Evolutionary conservation across 2,329 filamentous ascomycete genomes (phyloP).

Genomic region (Endoconidiophora polonica): DNA sequence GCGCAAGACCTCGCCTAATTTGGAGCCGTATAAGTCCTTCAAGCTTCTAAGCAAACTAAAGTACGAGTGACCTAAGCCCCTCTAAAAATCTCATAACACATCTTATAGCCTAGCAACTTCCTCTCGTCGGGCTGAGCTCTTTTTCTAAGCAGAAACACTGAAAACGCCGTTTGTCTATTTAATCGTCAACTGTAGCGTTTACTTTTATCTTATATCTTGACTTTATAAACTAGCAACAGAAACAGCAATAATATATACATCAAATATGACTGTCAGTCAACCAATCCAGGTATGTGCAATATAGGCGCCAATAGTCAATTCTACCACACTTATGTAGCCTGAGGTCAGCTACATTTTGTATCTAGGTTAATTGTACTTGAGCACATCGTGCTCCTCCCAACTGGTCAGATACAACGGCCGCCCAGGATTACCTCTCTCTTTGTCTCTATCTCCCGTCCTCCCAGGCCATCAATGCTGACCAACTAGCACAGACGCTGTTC

Average conservation of each 20-base stretch:
- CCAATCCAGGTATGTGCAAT: constrained; percentile 16
- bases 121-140: too few species aligned
- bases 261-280: constrained; percentile 16
- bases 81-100: too few species aligned
- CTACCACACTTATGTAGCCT: too few species aligned
- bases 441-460: background rate
- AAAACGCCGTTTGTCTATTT: background rate
- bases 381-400: too few species aligned
- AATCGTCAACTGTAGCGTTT: background rate
- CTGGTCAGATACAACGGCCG: too few species aligned
- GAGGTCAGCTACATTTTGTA: too few species aligned
- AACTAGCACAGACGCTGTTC: constrained; percentile 59
- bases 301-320: too few species aligned
- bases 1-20: constrained; percentile 5
- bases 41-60: background rate
- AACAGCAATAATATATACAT: background rate
- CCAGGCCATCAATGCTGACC: background rate
- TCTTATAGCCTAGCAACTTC: too few species aligned
- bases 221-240: background rate
- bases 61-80: background rate
- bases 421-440: background rate
- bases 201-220: background rate
- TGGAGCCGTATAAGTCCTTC: background rate
- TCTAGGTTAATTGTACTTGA: too few species aligned
- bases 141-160: background rate